Conservation (phyloP, 257 asterid species). For the Striga asiatica region DNA sequence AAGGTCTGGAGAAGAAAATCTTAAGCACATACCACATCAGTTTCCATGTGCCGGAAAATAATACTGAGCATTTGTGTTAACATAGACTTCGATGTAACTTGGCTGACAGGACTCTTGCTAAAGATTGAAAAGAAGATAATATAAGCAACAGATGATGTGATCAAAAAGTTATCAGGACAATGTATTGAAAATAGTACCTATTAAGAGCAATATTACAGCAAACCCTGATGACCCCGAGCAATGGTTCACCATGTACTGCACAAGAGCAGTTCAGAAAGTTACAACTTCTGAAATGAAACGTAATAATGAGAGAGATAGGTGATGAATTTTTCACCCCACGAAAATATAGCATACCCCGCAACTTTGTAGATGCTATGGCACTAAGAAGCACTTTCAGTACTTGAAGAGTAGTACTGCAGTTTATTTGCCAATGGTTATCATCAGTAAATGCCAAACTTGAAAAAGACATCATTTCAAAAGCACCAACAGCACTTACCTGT, state of each 20-base stretch:
- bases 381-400: conserved; percentile 90
- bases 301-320: not conserved
- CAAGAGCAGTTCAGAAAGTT: conserved; percentile 14
- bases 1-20: not conserved
- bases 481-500: conserved; percentile 47
- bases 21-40: conserved; percentile 58
- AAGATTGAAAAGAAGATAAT: conserved; percentile 29
- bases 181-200: conserved; percentile 46
- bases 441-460: conserved; percentile 14
- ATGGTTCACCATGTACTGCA: conserved; percentile 92
- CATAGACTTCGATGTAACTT: conserved; percentile 95
- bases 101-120: conserved; percentile 96
- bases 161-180: conserved; percentile 14
- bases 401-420: conserved; percentile 90
- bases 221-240: conserved; percentile 81
- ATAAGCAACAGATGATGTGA: conserved; percentile 21
- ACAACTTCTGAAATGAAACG: conserved; percentile 7
- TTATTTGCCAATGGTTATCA: conserved; percentile 21
- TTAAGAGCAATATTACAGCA: conserved; percentile 91
- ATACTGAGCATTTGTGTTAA: conserved; percentile 89
- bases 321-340: conserved; percentile 3
- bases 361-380: conserved; percentile 74
- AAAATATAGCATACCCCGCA: conserved; percentile 61
- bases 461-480: conserved; percentile 11
- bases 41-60: conserved; percentile 66